Evolutionary conservation across 2,329 filamentous ascomycete genomes (phyloP).

Genomic region (Claviceps arundinis): DNA sequence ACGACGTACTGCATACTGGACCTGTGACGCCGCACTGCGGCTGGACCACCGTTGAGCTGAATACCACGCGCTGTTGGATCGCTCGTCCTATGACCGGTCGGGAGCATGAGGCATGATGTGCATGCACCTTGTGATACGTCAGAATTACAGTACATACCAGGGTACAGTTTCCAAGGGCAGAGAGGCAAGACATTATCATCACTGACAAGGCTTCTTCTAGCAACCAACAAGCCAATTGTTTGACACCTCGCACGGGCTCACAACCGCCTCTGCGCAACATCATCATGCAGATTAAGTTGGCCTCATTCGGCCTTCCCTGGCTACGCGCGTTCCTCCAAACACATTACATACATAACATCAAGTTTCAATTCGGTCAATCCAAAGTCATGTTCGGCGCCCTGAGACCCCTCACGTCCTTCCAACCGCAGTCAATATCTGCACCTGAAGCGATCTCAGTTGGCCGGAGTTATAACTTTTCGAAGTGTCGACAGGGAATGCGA

Average conservation of each 20-base stretch:
- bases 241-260: neutral
- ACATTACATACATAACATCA: no score
- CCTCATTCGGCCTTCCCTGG: neutral
- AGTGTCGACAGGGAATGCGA: neutral
- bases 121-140: no score
- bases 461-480: neutral
- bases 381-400: neutral
- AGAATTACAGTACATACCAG: no score
- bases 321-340: neutral
- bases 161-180: no score
- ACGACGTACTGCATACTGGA: no score
- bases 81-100: no score
- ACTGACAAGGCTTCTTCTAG: neutral
- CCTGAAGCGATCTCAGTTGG: neutral
- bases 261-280: neutral
- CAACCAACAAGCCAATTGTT: neutral
- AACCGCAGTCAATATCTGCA: neutral
- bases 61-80: no score
- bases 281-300: neutral
- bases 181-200: constrained; percentile 4
- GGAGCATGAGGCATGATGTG: no score
- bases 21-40: no score
- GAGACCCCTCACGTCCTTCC: neutral
- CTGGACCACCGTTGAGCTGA: no score
- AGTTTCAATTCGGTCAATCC: neutral